Conservation (phyloP, 176 grass and related monocot species). For the Oryza nivara region DNA sequence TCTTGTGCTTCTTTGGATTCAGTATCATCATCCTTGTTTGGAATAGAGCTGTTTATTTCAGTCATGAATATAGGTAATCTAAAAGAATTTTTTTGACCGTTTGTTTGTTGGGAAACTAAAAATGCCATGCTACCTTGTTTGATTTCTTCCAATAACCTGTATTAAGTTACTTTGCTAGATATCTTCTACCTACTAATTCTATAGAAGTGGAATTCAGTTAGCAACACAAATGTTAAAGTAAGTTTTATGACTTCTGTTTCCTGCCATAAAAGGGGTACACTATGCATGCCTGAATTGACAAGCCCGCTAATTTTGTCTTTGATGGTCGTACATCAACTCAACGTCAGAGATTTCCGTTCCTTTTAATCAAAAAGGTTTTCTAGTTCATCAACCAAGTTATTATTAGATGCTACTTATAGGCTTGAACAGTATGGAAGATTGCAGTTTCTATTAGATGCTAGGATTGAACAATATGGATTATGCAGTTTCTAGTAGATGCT, state of each 20-base stretch:
- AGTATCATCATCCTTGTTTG: neutral
- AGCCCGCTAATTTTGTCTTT: neutral
- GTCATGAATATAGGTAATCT: no score
- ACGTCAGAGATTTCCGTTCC: neutral
- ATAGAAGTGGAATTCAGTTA: slow-evolving; percentile 14
- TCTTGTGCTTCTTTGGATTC: slow-evolving; percentile 3
- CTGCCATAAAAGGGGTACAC: neutral
- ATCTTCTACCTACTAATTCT: neutral
- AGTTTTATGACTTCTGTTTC: neutral
- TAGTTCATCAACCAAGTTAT: neutral
- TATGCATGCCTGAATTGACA: neutral
- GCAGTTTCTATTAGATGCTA: neutral
- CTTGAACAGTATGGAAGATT: neutral
- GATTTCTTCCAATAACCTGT: neutral
- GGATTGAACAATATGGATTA: no score
- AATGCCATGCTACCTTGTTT: neutral
- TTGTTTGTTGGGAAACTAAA: neutral
- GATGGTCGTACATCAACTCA: neutral
- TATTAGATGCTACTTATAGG: neutral
- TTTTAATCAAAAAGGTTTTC: neutral
- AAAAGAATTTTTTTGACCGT: neutral
- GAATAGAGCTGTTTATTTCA: neutral
- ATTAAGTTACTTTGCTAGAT: neutral
- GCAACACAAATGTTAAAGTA: neutral
- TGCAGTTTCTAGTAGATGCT: no score